phyloP scores from a whole-genome alignment of 2,329 filamentous ascomycete genomes.

The Scortechinia acanthostroma region DNA sequence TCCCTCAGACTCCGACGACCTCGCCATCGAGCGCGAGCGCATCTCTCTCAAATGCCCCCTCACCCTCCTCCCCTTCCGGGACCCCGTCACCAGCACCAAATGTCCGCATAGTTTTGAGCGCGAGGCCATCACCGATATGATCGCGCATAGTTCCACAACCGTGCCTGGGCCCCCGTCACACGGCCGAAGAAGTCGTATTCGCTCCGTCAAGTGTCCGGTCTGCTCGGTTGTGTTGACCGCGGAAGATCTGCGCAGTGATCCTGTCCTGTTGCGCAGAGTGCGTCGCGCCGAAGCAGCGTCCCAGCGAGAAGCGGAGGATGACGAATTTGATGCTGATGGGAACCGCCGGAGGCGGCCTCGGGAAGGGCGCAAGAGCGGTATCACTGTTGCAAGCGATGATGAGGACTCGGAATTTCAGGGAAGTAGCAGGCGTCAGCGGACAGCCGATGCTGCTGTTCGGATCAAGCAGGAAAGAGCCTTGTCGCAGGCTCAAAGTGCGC shows the following conservation, averaged over 20 bases:
- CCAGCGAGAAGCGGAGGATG: background rate
- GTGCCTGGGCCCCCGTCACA: background rate
- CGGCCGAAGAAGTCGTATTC: background rate
- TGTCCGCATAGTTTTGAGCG: constrained; percentile 1
- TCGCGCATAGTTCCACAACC: background rate
- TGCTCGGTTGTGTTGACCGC: background rate
- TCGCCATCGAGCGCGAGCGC: background rate
- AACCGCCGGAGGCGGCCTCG: background rate
- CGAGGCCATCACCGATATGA: background rate
- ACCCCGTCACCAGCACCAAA: background rate
- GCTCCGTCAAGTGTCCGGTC: background rate
- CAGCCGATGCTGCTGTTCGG: no score
- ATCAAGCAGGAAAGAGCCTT: background rate
- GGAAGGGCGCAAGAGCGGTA: background rate
- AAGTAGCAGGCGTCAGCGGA: no score
- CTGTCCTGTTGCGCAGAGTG: background rate
- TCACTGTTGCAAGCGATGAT: background rate
- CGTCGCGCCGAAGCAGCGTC: background rate
- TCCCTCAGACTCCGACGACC: background rate
- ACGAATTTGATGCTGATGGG: background rate
- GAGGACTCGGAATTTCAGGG: background rate
- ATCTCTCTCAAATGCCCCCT: background rate
- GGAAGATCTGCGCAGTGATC: background rate
- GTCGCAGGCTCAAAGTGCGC: background rate
- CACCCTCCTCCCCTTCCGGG: background rate